Evolutionary conservation across 2,329 filamentous ascomycete genomes (phyloP).

Genomic region (Colletotrichum neosansevieriae): DNA sequence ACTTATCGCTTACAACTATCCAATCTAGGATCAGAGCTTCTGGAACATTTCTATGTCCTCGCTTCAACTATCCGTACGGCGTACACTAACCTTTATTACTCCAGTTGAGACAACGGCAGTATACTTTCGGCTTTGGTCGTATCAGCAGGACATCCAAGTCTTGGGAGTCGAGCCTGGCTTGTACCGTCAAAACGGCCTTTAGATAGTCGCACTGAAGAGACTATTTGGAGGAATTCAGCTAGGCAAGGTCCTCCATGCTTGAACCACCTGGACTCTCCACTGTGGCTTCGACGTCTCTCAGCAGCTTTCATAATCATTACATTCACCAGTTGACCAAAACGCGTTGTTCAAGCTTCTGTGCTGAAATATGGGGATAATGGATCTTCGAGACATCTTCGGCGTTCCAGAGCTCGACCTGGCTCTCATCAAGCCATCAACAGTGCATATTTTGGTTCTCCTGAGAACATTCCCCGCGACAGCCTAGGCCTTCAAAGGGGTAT

Average conservation of each 20-base stretch:
- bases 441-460: neutral
- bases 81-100: conserved; percentile 15
- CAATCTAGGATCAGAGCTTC: conserved; percentile 24
- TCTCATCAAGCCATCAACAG: neutral
- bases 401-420: conserved; percentile 4
- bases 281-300: conserved; percentile 14
- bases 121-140: neutral
- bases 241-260: neutral
- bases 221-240: too few species aligned
- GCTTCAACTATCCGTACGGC: neutral
- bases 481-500: conserved; percentile 3
- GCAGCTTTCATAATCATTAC: neutral
- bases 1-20: conserved; percentile 27
- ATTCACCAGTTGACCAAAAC: conserved; percentile 12
- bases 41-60: conserved; percentile 33
- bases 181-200: too few species aligned
- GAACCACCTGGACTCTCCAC: neutral
- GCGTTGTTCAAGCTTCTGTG: neutral
- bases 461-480: conserved; percentile 2
- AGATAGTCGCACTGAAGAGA: too few species aligned
- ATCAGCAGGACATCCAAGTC: too few species aligned
- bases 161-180: too few species aligned
- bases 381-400: conserved; percentile 1
- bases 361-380: conserved; percentile 1
- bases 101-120: conserved; percentile 7